These are phyloP conservation scores for Stephanodiscus triporus DNA, from an alignment of 108 stramenopile species.

Conservation along the genomic window DNA sequence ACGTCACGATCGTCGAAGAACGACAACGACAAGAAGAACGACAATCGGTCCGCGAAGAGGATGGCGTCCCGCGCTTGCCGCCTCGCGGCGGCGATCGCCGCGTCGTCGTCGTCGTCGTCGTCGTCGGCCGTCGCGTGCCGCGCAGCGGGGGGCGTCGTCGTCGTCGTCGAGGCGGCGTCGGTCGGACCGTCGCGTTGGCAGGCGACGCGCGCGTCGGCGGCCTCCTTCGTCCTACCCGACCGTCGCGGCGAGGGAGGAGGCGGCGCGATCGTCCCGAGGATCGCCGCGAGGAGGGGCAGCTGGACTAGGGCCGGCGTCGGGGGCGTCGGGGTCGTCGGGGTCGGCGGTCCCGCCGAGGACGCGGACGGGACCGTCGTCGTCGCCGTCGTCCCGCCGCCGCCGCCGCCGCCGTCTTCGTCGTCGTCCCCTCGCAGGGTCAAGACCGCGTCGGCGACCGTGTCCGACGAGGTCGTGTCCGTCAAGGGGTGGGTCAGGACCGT, in stretches of 20 bases:
- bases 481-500: conserved; percentile 98
- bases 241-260: background rate
- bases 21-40: conserved; percentile 9
- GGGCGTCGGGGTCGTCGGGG: background rate
- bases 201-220: conserved; percentile 14
- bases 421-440: conserved; percentile 61
- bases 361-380: background rate
- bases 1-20: background rate
- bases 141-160: background rate
- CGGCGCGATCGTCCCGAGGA: background rate
- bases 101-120: conserved; percentile 15
- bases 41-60: conserved; percentile 29
- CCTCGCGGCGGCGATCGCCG: conserved; percentile 23
- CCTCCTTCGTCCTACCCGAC: background rate
- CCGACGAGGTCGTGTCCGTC: conserved; percentile 75
- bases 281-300: background rate
- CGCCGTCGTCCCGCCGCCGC: background rate
- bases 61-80: conserved; percentile 54
- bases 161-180: background rate
- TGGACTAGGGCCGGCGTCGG: background rate
- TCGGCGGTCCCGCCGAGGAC: background rate
- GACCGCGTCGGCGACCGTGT: conserved; percentile 67
- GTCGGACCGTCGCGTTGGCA: background rate
- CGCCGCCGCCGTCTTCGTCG: conserved; percentile 18
- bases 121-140: background rate